Base-by-base conservation (phyloP, 345 rosid genomes). In the Eucalyptus urophylla region DNA sequence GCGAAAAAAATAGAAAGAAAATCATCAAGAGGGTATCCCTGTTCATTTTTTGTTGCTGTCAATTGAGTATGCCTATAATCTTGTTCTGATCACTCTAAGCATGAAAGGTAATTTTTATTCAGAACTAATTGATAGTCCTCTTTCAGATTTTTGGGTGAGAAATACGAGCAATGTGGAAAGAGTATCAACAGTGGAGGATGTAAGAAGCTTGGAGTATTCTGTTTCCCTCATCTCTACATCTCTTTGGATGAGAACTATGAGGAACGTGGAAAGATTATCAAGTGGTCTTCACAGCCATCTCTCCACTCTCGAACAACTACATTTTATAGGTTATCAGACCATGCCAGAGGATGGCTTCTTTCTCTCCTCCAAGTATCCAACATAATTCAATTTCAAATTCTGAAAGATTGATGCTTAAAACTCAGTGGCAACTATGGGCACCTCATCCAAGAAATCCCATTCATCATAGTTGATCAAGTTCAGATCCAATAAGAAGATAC, bases 331-430 rank as follows among this genome's bases (percentile, higher is more conserved):
- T 60, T 27, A 27, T 6, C 0, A 0, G 31, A 60, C 1, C 31
- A 1, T 27, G 69, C 69, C 16, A 27, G 8, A 60, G 69, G 31
- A 60, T 60, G 69, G 69, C 31, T 27, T 27, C 69, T 0, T 6
- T 60, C 16, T 0, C 33, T 6, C 33, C 33, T 1, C 65, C n/a
- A 58, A 58, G 65, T 25, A 58, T 11, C 6, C 0, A 0, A 11
- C 14, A 58, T 58, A 25, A 25, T 24, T 58, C 65, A 58, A 10
- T 58, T 2, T 58, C 6, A 58, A 25, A 24, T 58, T 58, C 65
- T 25, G 10, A 58, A 58, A 24, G 62, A 58, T 58, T 5, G n/a
- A 58, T 24, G 13, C 62, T 56, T 0, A 56, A 56, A 24, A 56
- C 29, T 56, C 6, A 56, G 27, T 56, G 62, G 60, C 11, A 3